Base-by-base conservation (phyloP, 2,329 filamentous ascomycete species). In the Ophiostoma australiae region DNA sequence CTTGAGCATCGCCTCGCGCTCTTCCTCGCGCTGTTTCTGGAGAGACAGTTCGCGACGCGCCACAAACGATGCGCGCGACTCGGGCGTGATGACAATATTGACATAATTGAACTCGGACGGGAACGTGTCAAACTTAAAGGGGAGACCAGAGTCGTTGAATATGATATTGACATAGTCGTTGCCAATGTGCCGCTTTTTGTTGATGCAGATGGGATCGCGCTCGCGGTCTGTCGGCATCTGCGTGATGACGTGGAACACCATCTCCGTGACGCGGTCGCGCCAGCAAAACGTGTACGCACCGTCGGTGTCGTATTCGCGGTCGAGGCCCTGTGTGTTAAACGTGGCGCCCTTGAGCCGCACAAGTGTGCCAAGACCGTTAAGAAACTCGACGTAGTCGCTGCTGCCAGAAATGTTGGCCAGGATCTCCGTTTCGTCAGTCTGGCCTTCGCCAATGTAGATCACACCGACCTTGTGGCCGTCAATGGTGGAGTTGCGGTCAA, bases 81-180 rank as follows among this genome's bases (percentile, higher is more conserved):
- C 91, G 0, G 95, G 95, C 1, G 92, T 92, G 77, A 99, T 94
- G 76, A 98, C 91, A 76, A 99, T 98, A 78, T 97, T 93, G 78
- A 99, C 93, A 77, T 92, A 97, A 78, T 97, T 98, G 84, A 99
- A 97, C 71, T 94, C 91, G 0, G 93, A 96, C 0, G 93, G 93
- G 76, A 99, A 97, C 0, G 92, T 97, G 78, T 97, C 88, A 78
- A 97, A 97, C 70, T 87, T 86, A 82, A 97, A 98, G 0, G 91
- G 90, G 67, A 90, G 80, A n/a, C 95, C 94, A 1, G 94, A 97
- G 77, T 97, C 93, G 79, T 99, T 99, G 85, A 96, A 99, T 72
- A 99, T 90, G 75, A 99, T 97, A 78, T 97, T 98, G 78, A 99
- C 95, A 79, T 92, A 97, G 79, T 98, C 95, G 77, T 99, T 99